Percentiles rank a stretch among this genome's conserved stretches.
Conservation (phyloP, 1,139 yeast species). For the Yamadazyma friedrichii region DNA sequence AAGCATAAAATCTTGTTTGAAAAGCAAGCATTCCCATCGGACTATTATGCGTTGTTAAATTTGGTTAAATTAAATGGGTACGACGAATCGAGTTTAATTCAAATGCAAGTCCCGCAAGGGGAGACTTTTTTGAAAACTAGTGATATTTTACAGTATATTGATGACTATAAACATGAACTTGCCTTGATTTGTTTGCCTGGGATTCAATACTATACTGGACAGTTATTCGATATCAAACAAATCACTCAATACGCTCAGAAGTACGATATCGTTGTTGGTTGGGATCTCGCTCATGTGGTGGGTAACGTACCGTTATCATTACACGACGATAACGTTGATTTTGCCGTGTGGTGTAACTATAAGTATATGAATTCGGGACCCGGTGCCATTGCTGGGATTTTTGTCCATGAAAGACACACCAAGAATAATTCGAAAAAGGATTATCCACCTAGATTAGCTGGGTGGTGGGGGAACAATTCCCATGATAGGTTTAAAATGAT, state of each 20-base stretch:
- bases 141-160: constrained; percentile 58
- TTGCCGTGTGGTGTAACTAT: constrained; percentile 94
- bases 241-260: constrained; percentile 60
- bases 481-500: constrained; percentile 73
- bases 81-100: constrained; percentile 61
- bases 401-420: constrained; percentile 60
- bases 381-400: constrained; percentile 85
- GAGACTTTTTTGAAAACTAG: constrained; percentile 59
- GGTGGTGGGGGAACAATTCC: constrained; percentile 95
- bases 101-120: constrained; percentile 56
- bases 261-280: constrained; percentile 67
- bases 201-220: constrained; percentile 91
- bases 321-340: constrained; percentile 89
- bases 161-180: constrained; percentile 57
- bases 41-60: constrained; percentile 80
- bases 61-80: constrained; percentile 65
- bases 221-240: constrained; percentile 65
- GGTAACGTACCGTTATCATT: constrained; percentile 77
- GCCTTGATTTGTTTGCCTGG: constrained; percentile 84
- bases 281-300: constrained; percentile 96
- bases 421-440: constrained; percentile 27
- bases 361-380: constrained; percentile 92
- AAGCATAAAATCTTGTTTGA: constrained; percentile 78
- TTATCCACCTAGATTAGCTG: constrained; percentile 72
- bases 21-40: constrained; percentile 88